Evolutionary conservation across 768 basidiomycete genomes (phyloP), one percentile per base, ranked within the genome.

Genomic region (Pisolithus microcarpus): DNA sequence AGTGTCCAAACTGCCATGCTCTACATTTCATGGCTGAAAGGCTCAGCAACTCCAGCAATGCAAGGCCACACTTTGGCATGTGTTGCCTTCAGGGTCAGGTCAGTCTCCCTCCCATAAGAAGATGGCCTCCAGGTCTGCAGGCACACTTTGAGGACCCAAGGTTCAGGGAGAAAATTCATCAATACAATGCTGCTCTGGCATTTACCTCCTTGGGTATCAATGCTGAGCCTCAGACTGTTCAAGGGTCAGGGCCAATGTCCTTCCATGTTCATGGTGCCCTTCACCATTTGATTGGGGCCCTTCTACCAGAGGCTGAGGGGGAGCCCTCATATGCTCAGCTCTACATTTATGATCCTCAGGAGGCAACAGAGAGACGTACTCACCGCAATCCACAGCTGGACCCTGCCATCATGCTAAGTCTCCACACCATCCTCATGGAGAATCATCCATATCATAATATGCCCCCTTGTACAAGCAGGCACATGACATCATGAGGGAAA

Each of bases 201-300:
- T 75, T 74, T 53, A 72, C 71, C 0, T 75, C 73, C 3, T 43
- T 74, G 1, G 66, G 65, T 11, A 69, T 68, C 9, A 53, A 57
- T 1, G 50, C 68, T 19, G 68, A 73, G 47, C 51, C 63, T 11
- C 21, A 34, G n/a, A 44, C 54, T 26, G 36, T 49, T 42, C 30
- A 47, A 21, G 61, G 61, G 9, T 37, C 44, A 31, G 66, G 64
- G 1, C 61, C 61, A 7, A 59, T 49, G 7, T 28, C 34, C 4
- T 52, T 52, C 23, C 15, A 11, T 16, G 66, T 75, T 2, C 59
- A 52, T 50, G 70, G 67, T 3, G 64, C 68, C 46, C 67, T 75
- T 2, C 57, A 50, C 44, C 73, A 76, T 51, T 31, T 28, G 0
- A 56, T 63, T 4, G 72, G 73, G 1, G 38, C 66, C 1, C 58